phyloP scores from a whole-genome alignment of 768 basidiomycete genomes.

The Cystobasidium tubakii region DNA sequence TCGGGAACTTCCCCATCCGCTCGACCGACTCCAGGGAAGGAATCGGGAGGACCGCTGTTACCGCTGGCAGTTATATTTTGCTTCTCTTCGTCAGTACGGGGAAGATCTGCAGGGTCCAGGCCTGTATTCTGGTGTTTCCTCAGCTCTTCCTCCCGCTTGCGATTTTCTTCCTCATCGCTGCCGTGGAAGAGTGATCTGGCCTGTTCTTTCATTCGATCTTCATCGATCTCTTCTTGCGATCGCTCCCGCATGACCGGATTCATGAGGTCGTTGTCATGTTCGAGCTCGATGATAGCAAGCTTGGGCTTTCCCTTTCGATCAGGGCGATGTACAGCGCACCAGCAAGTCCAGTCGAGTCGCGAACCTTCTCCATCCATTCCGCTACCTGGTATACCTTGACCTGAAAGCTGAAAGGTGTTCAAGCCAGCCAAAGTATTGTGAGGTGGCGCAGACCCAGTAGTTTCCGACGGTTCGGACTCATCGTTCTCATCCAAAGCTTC shows the following conservation, averaged over 20 bases:
- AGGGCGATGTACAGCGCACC: slow-evolving; percentile 64
- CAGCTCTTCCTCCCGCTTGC: slow-evolving; percentile 3
- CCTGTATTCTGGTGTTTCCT: slow-evolving; percentile 20
- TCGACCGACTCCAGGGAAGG: slow-evolving; percentile 30
- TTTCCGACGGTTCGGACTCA: slow-evolving; percentile 46
- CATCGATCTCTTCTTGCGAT: slow-evolving; percentile 22
- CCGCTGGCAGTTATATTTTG: slow-evolving; percentile 35
- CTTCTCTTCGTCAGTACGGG: slow-evolving; percentile 19
- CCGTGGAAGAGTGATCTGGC: slow-evolving; percentile 19
- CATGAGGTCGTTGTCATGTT: slow-evolving; percentile 63
- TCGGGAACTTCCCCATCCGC: slow-evolving; percentile 11
- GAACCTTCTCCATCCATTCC: slow-evolving; percentile 47
- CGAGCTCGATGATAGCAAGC: slow-evolving; percentile 63
- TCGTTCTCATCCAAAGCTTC: slow-evolving; percentile 60
- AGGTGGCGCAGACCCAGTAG: slow-evolving; percentile 48
- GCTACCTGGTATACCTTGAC: slow-evolving; percentile 64
- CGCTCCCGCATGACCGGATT: slow-evolving; percentile 58
- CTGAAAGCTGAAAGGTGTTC: slow-evolving; percentile 64
- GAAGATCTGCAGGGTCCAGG: slow-evolving; percentile 21
- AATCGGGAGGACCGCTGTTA: slow-evolving; percentile 1
- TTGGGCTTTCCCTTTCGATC: slow-evolving; percentile 18
- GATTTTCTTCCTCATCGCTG: slow-evolving; percentile 10
- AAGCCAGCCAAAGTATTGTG: slow-evolving; percentile 3
- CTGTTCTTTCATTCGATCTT: slow-evolving; percentile 45
- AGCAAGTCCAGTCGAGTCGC: slow-evolving; percentile 61